These are phyloP conservation scores for Paraphoma chrysanthemicola DNA, from an alignment of 2,329 filamentous ascomycete genomes.

Conservation along the genomic window DNA sequence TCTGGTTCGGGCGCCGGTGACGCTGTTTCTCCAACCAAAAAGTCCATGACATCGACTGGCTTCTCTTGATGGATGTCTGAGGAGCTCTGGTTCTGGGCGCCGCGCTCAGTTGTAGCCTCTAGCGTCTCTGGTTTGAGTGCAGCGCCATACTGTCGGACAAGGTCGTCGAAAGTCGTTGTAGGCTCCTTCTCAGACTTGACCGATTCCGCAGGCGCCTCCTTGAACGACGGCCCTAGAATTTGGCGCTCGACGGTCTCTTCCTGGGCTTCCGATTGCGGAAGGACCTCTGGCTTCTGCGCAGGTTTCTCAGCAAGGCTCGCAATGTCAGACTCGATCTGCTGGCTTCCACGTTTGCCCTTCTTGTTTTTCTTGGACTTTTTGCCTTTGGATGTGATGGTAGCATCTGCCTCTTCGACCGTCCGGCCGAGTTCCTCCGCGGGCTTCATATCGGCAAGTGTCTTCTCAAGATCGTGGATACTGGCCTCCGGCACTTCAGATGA, in stretches of 20 bases:
- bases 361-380: constrained; percentile 43
- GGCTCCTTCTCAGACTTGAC: background rate
- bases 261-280: constrained; percentile 6
- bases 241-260: constrained; percentile 23
- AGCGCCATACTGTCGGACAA: background rate
- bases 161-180: background rate
- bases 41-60: constrained; percentile 18
- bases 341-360: constrained; percentile 35
- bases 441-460: background rate
- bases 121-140: constrained; percentile 4
- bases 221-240: constrained; percentile 20
- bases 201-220: background rate
- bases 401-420: constrained; percentile 13
- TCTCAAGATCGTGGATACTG: constrained; percentile 1
- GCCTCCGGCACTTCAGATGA: background rate
- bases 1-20: background rate
- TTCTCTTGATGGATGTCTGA: background rate
- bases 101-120: constrained; percentile 20
- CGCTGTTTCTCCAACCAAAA: constrained; percentile 14
- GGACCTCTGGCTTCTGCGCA: constrained; percentile 4
- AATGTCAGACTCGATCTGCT: constrained; percentile 21
- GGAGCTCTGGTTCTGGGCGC: constrained; percentile 21
- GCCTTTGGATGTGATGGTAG: constrained; percentile 20
- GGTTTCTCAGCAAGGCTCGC: constrained; percentile 7
- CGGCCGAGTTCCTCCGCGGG: background rate